Evolutionary conservation across 768 basidiomycete species (phyloP), one percentile per base, ranked within the genome.

Genomic region (Hypsizygus marmoreus): DNA sequence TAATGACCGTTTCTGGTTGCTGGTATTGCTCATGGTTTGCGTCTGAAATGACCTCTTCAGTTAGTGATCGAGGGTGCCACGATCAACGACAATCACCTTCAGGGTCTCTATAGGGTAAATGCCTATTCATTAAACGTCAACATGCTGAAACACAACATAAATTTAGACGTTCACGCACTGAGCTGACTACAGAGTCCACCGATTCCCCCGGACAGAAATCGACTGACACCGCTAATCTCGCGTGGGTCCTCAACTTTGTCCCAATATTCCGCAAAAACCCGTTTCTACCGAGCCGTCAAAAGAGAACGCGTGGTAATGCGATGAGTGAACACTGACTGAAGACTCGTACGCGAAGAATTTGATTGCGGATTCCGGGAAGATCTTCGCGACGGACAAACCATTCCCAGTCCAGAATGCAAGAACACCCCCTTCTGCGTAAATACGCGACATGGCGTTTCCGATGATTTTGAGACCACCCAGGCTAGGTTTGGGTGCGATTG

Each of bases 391-490:
- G 37, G 95, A 97, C 43, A 99, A 74, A 26, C 86, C 88, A 60
- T 93, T 97, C 5, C 97, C 97, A n/a, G 94, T 93, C 95, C 97
- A 99, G 65, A 98, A 99, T 3, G 86, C 90, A 40, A 85, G 74
- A 12, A 97, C 68, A 6, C 94, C 94, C 24, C 92, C 92, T 65
- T 97, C 93, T 1, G 80, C 68, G 61, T 97, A 97, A 58, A 99
- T 91, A 38, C 86, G 82, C 24, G 73, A 70, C 23, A 94, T 73
- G 3, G 94, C 97, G 31, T 75, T 74, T 24, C 70, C 72, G 16
- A 99, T 83, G 22, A 86, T 77, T 51, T 75, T 82, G 50, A 81
- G 55, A 10, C 86, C 83, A 37, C 73, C 63, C n/a, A 77, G 58
- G 51, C 70, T 63, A 40, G 75, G 68, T 56, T 69, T 71, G 8